phyloP scores from a whole-genome alignment of 768 basidiomycete genomes.

The Dentipellis fragilis region DNA sequence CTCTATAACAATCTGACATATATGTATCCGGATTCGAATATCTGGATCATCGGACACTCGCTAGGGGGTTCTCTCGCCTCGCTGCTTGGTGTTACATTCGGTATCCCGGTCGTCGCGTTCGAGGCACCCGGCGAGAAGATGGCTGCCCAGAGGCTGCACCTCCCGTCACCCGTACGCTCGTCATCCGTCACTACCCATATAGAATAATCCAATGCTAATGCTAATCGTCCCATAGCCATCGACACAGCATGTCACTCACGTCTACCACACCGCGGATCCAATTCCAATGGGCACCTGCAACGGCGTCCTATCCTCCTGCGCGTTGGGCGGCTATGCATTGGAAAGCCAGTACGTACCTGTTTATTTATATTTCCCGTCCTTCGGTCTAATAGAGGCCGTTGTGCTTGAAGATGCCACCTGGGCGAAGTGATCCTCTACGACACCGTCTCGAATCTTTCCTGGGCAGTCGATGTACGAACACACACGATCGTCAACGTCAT shows the following conservation, averaged over 20 bases:
- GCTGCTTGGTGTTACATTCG: constrained; percentile 82
- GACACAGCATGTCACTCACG: constrained; percentile 68
- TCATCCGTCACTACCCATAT: not conserved
- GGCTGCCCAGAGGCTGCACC: constrained; percentile 68
- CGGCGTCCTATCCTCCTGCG: constrained; percentile 68
- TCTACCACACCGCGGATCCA: constrained; percentile 92
- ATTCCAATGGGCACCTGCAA: constrained; percentile 81
- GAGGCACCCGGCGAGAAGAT: constrained; percentile 66
- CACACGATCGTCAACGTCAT: constrained; percentile 78
- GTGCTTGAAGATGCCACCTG: constrained; percentile 60
- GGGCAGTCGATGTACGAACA: constrained; percentile 74
- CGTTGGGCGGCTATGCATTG: constrained; percentile 78
- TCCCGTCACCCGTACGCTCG: constrained; percentile 67
- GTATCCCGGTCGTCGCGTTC: constrained; percentile 85
- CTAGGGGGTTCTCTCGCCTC: constrained; percentile 82
- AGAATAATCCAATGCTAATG: not conserved
- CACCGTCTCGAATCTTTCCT: constrained; percentile 77
- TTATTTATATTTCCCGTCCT: not conserved
- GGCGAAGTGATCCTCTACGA: constrained; percentile 86
- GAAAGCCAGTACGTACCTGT: constrained; percentile 42
- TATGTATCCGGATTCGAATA: constrained; percentile 82
- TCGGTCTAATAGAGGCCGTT: not conserved
- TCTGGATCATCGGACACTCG: constrained; percentile 83
- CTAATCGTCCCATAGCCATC: constrained; percentile 38
- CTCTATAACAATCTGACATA: constrained; percentile 87